Conservation (phyloP, 1,284 basidiomycete genomes). For the Trametes versicolor region DNA sequence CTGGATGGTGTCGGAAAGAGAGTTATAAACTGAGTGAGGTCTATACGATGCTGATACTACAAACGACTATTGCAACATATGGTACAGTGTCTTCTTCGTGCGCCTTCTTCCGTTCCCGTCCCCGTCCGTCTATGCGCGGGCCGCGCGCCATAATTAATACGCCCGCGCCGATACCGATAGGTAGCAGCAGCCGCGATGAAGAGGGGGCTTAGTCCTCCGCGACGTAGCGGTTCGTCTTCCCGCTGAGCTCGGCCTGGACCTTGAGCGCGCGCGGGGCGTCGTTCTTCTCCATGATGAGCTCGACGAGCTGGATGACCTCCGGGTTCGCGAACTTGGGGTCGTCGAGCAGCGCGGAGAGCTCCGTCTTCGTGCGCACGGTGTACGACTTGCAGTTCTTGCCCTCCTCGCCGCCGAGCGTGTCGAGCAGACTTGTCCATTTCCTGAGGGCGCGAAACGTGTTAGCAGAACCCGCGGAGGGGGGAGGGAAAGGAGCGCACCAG, state of each 20-base stretch:
- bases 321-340: constrained; percentile 66
- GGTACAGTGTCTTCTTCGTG: constrained; percentile 1
- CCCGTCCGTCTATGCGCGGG: not conserved
- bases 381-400: constrained; percentile 70
- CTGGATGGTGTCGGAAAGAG: no score
- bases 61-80: constrained; percentile 9
- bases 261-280: constrained; percentile 79
- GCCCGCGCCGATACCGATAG: not conserved
- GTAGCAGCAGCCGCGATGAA: not conserved
- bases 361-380: constrained; percentile 69
- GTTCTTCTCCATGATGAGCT: constrained; percentile 77
- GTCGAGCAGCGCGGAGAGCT: constrained; percentile 71
- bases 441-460: constrained; percentile 31
- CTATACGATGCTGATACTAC: constrained; percentile 7
- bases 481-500: constrained; percentile 55
- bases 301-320: constrained; percentile 79
- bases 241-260: constrained; percentile 60
- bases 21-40: not conserved
- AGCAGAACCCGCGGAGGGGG: not conserved
- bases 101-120: not conserved
- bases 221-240: constrained; percentile 56
- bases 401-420: constrained; percentile 64
- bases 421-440: constrained; percentile 70
- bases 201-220: constrained; percentile 14
- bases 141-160: no score